Base-by-base conservation (phyloP, 2,329 filamentous ascomycete species). In the Xylaria hypoxylon region DNA sequence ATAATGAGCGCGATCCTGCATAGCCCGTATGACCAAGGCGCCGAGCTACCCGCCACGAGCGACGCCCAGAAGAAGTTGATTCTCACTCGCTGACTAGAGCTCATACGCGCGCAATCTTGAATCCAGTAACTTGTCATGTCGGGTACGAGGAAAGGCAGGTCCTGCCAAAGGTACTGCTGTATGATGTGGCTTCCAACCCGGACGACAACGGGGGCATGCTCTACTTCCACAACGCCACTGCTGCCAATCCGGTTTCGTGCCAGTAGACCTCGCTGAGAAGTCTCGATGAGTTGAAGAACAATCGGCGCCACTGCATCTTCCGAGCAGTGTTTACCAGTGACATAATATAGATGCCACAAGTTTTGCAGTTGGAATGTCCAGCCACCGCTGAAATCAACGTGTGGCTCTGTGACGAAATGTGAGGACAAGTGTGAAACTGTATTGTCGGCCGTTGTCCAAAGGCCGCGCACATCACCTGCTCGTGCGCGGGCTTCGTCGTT, bases 301-400 rank as follows among this genome's bases (percentile, higher is more conserved):
- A 70, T 45, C 13, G 70, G 65, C 5, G 70, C 65, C 47, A 72
- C 55, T 8, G 44, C 19, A 5, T 62, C 56, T 47, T 71, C 67
- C 22, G 44, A 42, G 31, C 69, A 71, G 53, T 70, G n/a, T 24
- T 69, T 68, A 2, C 67, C 69, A 17, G 69, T 51, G 26, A 72
- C 70, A 38, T 71, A 72, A 40, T 71, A 72, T 17, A 72, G 59
- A 35, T 72, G 70, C 70, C 70, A 72, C 35, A 72, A 55, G 59
- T 72, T 70, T 44, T 70, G 69, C 11, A 72, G 67, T 50, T 72
- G 70, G 47, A 69, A 66, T 2, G 60, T 63, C 70, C 70, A 72
- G 5, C 63, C 65, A 40, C 65, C 64, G 55, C 60, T 68, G 48
- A 72, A 71, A 45, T 72, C 70, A 38, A 71, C 56, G 38, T 70